Conservation (phyloP, 2,329 filamentous ascomycete genomes). For the Septoria linicola region DNA sequence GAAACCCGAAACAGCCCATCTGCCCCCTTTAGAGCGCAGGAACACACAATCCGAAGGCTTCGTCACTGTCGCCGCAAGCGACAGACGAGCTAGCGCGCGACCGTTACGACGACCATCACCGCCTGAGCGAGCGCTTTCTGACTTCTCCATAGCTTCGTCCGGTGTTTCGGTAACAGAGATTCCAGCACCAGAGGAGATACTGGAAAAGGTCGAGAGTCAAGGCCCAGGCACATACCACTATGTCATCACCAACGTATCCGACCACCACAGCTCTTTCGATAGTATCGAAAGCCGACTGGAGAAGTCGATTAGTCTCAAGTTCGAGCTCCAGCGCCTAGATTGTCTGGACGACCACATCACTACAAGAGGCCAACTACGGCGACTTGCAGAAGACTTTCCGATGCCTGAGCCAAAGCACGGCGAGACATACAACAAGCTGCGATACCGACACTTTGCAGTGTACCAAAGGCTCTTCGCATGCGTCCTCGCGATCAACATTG, state of each 20-base stretch:
- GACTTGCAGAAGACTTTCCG: constrained; percentile 23
- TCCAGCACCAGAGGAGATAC: not conserved
- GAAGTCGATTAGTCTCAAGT: not conserved
- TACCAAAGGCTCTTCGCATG: constrained; percentile 37
- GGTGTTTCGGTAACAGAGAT: constrained; percentile 15
- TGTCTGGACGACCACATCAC: constrained; percentile 24
- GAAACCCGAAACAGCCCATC: not conserved
- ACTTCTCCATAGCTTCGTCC: constrained; percentile 12
- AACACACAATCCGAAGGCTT: not conserved
- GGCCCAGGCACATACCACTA: constrained; percentile 13
- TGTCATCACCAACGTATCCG: not conserved
- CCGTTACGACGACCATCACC: not conserved
- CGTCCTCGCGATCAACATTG: constrained; percentile 33
- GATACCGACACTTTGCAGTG: constrained; percentile 35
- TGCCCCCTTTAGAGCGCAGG: not conserved
- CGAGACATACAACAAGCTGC: constrained; percentile 27
- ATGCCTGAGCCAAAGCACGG: constrained; percentile 25
- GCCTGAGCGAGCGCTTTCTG: not conserved
- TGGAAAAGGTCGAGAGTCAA: constrained; percentile 7
- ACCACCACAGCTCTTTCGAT: not conserved
- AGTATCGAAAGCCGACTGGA: not conserved
- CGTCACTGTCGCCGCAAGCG: constrained; percentile 4
- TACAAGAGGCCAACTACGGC: constrained; percentile 27
- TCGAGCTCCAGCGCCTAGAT: constrained; percentile 7
- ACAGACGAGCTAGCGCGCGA: not conserved